Conservation (phyloP, 2,329 filamentous ascomycete genomes). For the Ceratocystis papillata region DNA sequence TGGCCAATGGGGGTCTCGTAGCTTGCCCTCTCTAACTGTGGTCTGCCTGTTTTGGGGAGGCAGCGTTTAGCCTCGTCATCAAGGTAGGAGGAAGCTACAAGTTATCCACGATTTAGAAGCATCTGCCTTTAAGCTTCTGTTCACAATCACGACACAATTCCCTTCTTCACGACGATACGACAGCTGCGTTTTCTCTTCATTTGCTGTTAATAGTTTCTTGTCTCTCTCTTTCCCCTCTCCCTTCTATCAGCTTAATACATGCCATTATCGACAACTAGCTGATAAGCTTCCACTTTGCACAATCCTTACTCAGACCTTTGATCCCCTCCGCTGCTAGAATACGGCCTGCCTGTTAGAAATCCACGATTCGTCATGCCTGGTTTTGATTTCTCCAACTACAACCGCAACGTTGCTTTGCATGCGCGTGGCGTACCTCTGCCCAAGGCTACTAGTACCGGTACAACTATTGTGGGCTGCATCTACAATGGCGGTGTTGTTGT, state of each 20-base stretch:
- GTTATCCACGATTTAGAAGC: not conserved
- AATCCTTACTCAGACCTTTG: conserved; percentile 26
- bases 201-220: conserved; percentile 6
- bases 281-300: conserved; percentile 18
- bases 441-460: conserved; percentile 96
- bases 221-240: not conserved
- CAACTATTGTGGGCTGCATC: conserved; percentile 95
- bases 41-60: conserved; percentile 31
- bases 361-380: conserved; percentile 62
- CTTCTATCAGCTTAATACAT: conserved; percentile 6
- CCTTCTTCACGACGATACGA: not conserved
- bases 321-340: not conserved
- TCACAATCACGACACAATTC: conserved; percentile 25
- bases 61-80: conserved; percentile 48
- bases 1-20: conserved; percentile 1
- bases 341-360: not conserved
- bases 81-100: conserved; percentile 30
- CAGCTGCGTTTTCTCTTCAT: not conserved
- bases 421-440: conserved; percentile 87
- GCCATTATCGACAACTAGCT: not conserved
- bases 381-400: conserved; percentile 99
- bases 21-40: conserved; percentile 4
- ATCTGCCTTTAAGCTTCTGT: conserved; percentile 13
- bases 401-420: conserved; percentile 93
- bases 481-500: conserved; percentile 94